These are phyloP conservation scores for Teunomyces atbi DNA, from an alignment of 805 yeast genomes.

Conservation along the genomic window DNA sequence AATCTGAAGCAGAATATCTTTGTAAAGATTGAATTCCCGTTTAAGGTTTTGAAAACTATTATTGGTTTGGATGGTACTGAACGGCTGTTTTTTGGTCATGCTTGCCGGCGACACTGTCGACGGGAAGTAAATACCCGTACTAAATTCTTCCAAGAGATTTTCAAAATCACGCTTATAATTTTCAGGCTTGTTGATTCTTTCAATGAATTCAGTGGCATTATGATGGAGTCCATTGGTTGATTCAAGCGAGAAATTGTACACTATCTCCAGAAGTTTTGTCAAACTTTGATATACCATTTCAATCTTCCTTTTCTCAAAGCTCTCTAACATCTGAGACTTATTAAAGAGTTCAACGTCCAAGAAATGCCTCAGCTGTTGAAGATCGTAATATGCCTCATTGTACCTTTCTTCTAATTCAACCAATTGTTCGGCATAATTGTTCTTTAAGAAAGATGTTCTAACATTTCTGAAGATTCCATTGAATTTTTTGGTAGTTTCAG, in stretches of 20 bases:
- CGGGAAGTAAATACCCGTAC: conserved; percentile 42
- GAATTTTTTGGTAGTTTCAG: conserved; percentile 20
- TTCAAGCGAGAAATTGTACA: conserved; percentile 24
- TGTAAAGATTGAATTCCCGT: conserved; percentile 36
- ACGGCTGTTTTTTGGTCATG: conserved; percentile 16
- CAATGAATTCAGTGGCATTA: conserved; percentile 21
- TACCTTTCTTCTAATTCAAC: conserved; percentile 29
- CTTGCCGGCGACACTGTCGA: conserved; percentile 30
- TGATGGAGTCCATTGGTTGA: conserved; percentile 24
- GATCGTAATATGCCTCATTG: conserved; percentile 30
- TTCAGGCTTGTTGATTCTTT: conserved; percentile 16
- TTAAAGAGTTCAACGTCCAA: conserved; percentile 29
- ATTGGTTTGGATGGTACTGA: conserved; percentile 25
- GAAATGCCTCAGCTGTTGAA: conserved; percentile 29
- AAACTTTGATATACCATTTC: conserved; percentile 32
- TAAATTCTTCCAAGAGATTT: conserved; percentile 20
- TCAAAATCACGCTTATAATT: conserved; percentile 24
- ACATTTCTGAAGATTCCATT: conserved; percentile 30
- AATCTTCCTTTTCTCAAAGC: conserved; percentile 35
- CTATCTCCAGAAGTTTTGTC: conserved; percentile 31
- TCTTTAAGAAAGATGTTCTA: conserved; percentile 29
- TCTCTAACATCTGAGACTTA: conserved; percentile 24
- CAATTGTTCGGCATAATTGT: conserved; percentile 27
- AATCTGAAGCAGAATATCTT: conserved; percentile 40
- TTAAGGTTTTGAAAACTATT: conserved; percentile 39